Evolutionary conservation across 116 monocot genomes (phyloP).

Genomic region (Cymodocea nodosa): DNA sequence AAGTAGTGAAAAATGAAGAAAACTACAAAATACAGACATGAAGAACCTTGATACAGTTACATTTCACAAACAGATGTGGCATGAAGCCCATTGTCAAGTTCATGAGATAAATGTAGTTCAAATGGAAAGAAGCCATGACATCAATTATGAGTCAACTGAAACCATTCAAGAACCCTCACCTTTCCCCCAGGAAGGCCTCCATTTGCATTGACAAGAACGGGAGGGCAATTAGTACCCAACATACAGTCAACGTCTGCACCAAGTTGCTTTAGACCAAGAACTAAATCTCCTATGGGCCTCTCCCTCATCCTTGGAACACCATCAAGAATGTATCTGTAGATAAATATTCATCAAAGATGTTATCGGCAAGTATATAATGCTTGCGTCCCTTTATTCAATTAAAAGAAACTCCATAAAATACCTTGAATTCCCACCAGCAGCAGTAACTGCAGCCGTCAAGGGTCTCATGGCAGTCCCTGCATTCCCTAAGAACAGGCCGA

Average conservation of each 20-base stretch:
- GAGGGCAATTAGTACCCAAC: slow-evolving; percentile 94
- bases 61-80: too few species aligned
- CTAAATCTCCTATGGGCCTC: slow-evolving; percentile 95
- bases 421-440: slow-evolving; percentile 98
- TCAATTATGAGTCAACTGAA: neutral
- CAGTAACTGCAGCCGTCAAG: slow-evolving; percentile 84
- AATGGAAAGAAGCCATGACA: too few species aligned
- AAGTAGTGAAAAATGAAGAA: too few species aligned
- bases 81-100: too few species aligned
- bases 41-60: too few species aligned
- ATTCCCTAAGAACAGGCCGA: slow-evolving; percentile 92
- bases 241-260: slow-evolving; percentile 93
- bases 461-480: slow-evolving; percentile 99
- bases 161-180: slow-evolving; percentile 17
- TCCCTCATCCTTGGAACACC: slow-evolving; percentile 99
- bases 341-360: neutral
- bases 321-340: slow-evolving; percentile 88
- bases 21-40: too few species aligned
- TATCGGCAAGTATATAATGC: neutral
- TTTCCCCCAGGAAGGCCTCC: slow-evolving; percentile 98
- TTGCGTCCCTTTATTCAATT: slow-evolving; percentile 1
- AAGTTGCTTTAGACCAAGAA: slow-evolving; percentile 84
- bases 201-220: slow-evolving; percentile 72
- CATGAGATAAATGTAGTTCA: too few species aligned
- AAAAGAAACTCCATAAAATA: slow-evolving; percentile 8